Conservation (phyloP, 2,329 filamentous ascomycete species). For the Aspergillus sp. region DNA sequence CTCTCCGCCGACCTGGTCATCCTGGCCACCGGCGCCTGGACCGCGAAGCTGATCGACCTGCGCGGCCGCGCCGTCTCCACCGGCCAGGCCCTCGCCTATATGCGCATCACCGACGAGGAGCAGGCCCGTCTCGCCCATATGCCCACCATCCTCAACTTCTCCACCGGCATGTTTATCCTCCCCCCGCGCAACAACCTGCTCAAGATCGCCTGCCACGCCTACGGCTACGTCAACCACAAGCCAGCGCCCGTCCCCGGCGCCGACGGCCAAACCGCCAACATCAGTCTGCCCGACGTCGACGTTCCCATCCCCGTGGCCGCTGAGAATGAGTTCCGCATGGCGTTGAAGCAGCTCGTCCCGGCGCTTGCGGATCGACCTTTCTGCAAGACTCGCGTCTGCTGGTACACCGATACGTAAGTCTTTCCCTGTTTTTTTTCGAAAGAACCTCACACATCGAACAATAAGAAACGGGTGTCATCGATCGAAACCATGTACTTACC, state of each 20-base stretch:
- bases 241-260: constrained; percentile 26
- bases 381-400: constrained; percentile 64
- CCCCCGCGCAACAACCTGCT: constrained; percentile 56
- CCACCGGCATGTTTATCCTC: constrained; percentile 55
- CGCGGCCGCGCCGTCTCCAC: constrained; percentile 74
- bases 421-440: background rate
- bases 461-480: background rate
- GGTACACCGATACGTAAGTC: constrained; percentile 69
- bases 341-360: constrained; percentile 62
- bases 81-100: constrained; percentile 76
- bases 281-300: constrained; percentile 40
- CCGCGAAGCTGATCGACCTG: constrained; percentile 72
- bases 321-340: constrained; percentile 59
- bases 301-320: constrained; percentile 54
- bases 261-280: constrained; percentile 22
- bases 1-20: constrained; percentile 70
- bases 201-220: constrained; percentile 69
- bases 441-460: background rate
- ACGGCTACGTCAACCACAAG: constrained; percentile 59
- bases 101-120: constrained; percentile 71
- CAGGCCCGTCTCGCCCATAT: constrained; percentile 62
- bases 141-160: constrained; percentile 60
- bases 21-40: constrained; percentile 86
- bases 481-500: background rate
- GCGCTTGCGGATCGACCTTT: constrained; percentile 61